Percentiles rank a stretch among this genome's conserved stretches.
These are phyloP conservation scores for Penicillium pulvis DNA, from an alignment of 495 filamentous ascomycete genomes.

Conservation along the genomic window DNA sequence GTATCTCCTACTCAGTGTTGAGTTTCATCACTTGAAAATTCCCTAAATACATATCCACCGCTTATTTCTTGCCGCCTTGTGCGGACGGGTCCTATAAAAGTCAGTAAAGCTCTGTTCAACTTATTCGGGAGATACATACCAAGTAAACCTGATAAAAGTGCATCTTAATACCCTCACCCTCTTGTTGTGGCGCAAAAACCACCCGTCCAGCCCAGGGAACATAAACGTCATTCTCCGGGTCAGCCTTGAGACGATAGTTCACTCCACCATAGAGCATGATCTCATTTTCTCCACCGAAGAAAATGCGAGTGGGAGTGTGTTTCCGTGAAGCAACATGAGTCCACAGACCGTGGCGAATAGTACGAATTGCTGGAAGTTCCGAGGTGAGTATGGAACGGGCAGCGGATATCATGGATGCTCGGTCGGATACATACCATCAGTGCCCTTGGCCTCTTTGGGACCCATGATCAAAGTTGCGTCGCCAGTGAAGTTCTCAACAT, in stretches of 20 bases:
- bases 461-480: slow-evolving; percentile 62
- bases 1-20: not conserved
- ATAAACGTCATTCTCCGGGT: slow-evolving; percentile 44
- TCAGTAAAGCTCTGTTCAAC: slow-evolving; percentile 17
- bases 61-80: slow-evolving; percentile 42
- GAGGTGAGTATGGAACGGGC: not conserved
- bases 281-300: slow-evolving; percentile 53
- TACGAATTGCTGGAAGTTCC: slow-evolving; percentile 49
- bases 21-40: not conserved
- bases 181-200: slow-evolving; percentile 45
- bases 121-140: slow-evolving; percentile 40
- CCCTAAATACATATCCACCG: not conserved
- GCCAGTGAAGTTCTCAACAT: slow-evolving; percentile 54
- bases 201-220: slow-evolving; percentile 58
- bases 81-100: slow-evolving; percentile 38
- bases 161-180: slow-evolving; percentile 53
- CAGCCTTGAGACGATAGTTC: slow-evolving; percentile 54
- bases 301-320: slow-evolving; percentile 55
- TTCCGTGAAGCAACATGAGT: slow-evolving; percentile 52
- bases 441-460: slow-evolving; percentile 50
- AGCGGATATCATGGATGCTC: not conserved
- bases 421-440: slow-evolving; percentile 42
- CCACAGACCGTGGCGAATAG: slow-evolving; percentile 59
- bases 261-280: slow-evolving; percentile 67
- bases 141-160: slow-evolving; percentile 68